Conservation (phyloP, 2,329 filamentous ascomycete genomes). For the Domatiomyces catenatus region DNA sequence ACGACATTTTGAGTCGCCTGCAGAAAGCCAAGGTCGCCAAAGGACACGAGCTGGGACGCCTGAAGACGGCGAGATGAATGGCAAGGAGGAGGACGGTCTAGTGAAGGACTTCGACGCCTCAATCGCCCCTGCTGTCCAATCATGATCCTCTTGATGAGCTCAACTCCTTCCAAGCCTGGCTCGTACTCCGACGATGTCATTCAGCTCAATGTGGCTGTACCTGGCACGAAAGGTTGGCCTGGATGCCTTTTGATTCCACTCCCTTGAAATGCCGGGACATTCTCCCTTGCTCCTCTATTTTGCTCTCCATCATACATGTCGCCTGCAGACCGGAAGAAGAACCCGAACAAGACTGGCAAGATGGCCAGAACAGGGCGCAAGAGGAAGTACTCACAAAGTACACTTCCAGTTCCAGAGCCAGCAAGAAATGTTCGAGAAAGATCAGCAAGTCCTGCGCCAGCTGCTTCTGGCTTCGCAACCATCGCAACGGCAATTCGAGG, state of each 20-base stretch:
- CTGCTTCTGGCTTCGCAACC: not conserved
- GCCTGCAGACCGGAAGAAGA: not conserved
- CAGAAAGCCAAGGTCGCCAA: not conserved
- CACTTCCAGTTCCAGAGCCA: not conserved
- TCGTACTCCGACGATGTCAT: not conserved
- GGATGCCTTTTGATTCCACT: not conserved
- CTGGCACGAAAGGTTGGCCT: not conserved
- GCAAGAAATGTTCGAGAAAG: not conserved
- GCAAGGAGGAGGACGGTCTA: not conserved
- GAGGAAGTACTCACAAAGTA: not conserved
- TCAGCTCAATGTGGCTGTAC: not conserved
- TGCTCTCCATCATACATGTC: not conserved
- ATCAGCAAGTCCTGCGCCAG: not conserved
- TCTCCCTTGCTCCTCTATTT: not conserved
- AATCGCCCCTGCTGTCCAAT: not conserved
- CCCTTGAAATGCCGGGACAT: not conserved
- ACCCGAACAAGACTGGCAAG: not conserved
- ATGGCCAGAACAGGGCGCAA: not conserved
- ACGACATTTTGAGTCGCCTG: not conserved
- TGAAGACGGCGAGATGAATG: not conserved
- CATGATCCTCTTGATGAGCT: not conserved
- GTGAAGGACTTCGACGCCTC: not conserved
- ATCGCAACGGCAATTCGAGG: conserved; percentile 1
- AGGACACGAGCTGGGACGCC: too few relatives aligned
- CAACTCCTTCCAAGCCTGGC: not conserved